Base-by-base conservation (phyloP, 179 eudicot genomes). In the Beta lomatogona region DNA sequence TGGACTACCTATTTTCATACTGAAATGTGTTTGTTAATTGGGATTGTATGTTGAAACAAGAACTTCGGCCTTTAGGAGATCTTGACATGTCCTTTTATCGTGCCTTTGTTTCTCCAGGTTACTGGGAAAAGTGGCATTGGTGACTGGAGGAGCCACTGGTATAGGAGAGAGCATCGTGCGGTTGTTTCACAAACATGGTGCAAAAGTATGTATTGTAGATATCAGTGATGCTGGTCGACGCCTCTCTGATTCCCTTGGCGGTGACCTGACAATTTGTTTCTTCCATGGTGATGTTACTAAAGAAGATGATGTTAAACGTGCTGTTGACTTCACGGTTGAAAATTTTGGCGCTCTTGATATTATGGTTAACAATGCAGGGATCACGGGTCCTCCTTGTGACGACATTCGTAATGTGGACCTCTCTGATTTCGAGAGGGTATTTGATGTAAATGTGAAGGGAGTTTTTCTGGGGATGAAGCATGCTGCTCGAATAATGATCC, bases 141-240 rank as follows among this genome's bases (percentile, higher is more conserved):
- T 95, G 65, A 95, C 98, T 3, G 99, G 99, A 58, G 99, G 99
- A 64, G 94, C 97, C 68, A 83, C 86, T 46, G 99, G 99, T 41
- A 95, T 95, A 46, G 99, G 99, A 65, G 94, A 91, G 88, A 90
- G 96, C 89, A 96, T 94, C 5, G 97, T 94, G 61, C 94, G 96
- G 22, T 83, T 96, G 75, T 94, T 96, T 83, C 93, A 85, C 73
- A 81, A 81, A 46, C 97, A 94, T 6, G 99, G 99, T 55, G 97
- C 98, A 69, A 94, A 90, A 82, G 94, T 94, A 4, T 90, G 93
- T 80, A 31, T 95, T 22, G 88, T 87, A 57, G 99, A 95, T 60
- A 77, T 95, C 21, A 84, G 86, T 70, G 86, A 89, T 64, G 88
- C 83, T 16, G 97, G 96, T 44, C 85, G 87, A 71, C 84, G 18